Evolutionary conservation across 148 eudicot genomes (phyloP).

Genomic region (Mesembryanthemum crystallinum): DNA sequence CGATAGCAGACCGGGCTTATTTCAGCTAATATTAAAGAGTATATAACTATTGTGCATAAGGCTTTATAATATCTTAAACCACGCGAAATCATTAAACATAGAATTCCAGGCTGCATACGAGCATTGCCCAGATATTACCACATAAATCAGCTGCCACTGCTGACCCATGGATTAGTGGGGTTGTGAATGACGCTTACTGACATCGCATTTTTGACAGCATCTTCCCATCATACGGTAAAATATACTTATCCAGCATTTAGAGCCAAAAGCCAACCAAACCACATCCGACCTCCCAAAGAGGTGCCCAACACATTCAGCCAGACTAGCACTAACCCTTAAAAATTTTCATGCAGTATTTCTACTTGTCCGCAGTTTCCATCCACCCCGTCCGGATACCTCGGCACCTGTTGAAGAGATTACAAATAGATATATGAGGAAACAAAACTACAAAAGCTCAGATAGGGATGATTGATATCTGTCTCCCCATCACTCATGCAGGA

Average conservation of each 20-base stretch:
- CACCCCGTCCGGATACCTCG: constrained; percentile 23
- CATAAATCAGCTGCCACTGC: constrained; percentile 19
- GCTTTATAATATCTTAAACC: constrained; percentile 2
- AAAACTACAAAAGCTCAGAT: neutral
- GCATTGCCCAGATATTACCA: constrained; percentile 16
- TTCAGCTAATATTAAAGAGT: constrained; percentile 18
- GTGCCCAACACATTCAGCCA: constrained; percentile 22
- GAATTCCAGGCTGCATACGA: constrained; percentile 20
- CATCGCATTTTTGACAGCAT: constrained; percentile 10
- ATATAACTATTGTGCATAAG: constrained; percentile 17
- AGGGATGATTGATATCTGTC: too few species aligned
- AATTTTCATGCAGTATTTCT: constrained; percentile 14
- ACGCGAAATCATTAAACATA: neutral
- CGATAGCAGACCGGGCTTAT: constrained; percentile 22
- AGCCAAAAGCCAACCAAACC: constrained; percentile 13
- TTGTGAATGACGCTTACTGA: constrained; percentile 20
- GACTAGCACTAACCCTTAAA: constrained; percentile 30
- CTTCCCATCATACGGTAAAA: constrained; percentile 21
- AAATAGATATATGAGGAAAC: neutral
- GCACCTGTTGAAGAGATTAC: constrained; percentile 26
- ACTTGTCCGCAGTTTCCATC: constrained; percentile 25
- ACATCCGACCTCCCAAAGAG: constrained; percentile 9
- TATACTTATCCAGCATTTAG: constrained; percentile 14
- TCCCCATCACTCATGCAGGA: too few species aligned
- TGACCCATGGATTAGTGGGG: constrained; percentile 13